These are phyloP conservation scores for Ajuga reptans DNA, from an alignment of 305 asterid species.

Conservation along the genomic window DNA sequence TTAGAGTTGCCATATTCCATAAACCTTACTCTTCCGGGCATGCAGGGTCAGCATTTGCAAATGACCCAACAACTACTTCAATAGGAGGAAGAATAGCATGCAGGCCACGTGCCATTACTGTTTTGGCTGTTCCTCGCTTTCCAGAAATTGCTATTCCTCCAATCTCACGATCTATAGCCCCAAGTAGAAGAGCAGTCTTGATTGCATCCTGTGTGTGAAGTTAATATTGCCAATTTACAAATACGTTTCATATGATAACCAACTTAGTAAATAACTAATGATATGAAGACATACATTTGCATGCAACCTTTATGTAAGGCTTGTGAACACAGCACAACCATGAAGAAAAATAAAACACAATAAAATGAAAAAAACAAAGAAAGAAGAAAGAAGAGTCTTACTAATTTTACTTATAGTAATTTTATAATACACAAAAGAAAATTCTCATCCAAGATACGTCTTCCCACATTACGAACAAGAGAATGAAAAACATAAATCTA, in stretches of 20 bases:
- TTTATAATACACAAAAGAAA: background rate
- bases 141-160: constrained; percentile 99
- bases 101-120: constrained; percentile 97
- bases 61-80: constrained; percentile 76
- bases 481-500: background rate
- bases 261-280: background rate
- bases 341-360: too few species aligned
- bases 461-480: background rate
- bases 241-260: background rate
- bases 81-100: constrained; percentile 97
- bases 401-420: background rate
- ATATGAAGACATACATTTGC: background rate
- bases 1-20: background rate
- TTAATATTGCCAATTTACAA: background rate
- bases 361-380: too few species aligned
- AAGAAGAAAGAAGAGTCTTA: background rate
- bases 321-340: background rate
- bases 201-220: constrained; percentile 68
- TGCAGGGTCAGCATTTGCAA: constrained; percentile 76
- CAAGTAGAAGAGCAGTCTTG: constrained; percentile 94
- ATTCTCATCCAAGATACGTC: background rate
- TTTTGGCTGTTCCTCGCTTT: constrained; percentile 96
- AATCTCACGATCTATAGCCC: constrained; percentile 89
- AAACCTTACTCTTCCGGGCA: constrained; percentile 68
- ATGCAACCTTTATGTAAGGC: too few species aligned